phyloP scores from a whole-genome alignment of 495 filamentous ascomycete species.

The Penicillium flavigenum region DNA sequence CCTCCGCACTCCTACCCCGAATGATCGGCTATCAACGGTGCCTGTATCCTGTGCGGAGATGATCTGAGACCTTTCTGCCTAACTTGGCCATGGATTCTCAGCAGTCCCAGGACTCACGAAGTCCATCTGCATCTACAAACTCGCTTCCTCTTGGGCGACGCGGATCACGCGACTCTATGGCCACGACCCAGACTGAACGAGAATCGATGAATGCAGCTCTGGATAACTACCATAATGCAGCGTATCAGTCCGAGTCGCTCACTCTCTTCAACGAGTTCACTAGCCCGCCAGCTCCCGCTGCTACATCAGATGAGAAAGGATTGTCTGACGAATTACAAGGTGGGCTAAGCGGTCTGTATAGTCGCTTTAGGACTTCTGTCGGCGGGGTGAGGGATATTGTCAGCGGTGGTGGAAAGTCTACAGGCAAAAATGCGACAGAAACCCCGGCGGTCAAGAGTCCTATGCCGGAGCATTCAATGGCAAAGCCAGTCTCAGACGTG shows the following conservation, averaged over 20 bases:
- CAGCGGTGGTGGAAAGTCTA: constrained; percentile 37
- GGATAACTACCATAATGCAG: constrained; percentile 79
- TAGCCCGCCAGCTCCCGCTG: constrained; percentile 46
- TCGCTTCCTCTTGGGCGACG: constrained; percentile 46
- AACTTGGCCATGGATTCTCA: constrained; percentile 41
- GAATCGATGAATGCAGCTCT: constrained; percentile 71
- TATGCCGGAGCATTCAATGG: constrained; percentile 30
- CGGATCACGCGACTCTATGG: constrained; percentile 64
- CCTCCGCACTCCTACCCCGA: neutral
- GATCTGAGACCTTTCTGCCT: constrained; percentile 18
- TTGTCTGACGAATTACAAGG: constrained; percentile 73
- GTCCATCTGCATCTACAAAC: constrained; percentile 46
- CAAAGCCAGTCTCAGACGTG: constrained; percentile 28
- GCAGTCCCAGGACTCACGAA: constrained; percentile 37
- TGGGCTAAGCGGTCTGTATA: constrained; percentile 83
- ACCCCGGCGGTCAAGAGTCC: constrained; percentile 27
- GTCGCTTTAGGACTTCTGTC: constrained; percentile 74
- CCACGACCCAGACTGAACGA: constrained; percentile 60
- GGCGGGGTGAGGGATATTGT: constrained; percentile 64
- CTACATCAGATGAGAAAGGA: constrained; percentile 62
- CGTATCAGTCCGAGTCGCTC: constrained; percentile 73
- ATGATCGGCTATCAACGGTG: constrained; percentile 14
- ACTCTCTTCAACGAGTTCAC: constrained; percentile 89
- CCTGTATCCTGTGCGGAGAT: constrained; percentile 16
- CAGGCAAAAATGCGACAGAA: constrained; percentile 38